Base-by-base conservation (phyloP, 2,329 filamentous ascomycete species). In the Fusarium secorum region DNA sequence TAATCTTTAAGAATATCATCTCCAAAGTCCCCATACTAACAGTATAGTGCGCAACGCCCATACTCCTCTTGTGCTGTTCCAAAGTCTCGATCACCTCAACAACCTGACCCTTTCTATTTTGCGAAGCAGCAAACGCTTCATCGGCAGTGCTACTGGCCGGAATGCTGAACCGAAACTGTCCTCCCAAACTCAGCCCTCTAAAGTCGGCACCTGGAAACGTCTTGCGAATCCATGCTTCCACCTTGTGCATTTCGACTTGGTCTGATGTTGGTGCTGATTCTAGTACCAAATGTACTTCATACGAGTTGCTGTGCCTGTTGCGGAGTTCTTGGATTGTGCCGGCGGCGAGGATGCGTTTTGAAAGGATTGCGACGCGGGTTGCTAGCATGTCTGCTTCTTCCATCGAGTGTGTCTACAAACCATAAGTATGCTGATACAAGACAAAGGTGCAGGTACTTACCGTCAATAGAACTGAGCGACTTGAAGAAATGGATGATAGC, bases 331-430 rank as follows among this genome's bases (percentile, higher is more conserved):
- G 88, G 0, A 89, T 90, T 0, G 89, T 90, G 1, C 93, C 94
- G 14, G 94, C 84, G 0, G 93, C 94, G 15, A 97, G 84, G 93
- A 97, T 95, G 42, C 89, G 86, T 70, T 87, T 86, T 6, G 93
- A 92, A 82, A 97, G 89, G 74, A 97, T 97, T 8, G 93, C 94
- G 4, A 76, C 78, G 11, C 77, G 76, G 11, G 66, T 89, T 0
- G 92, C 91, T 5, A 95, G 83, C 2, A 91, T 91, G 72, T 94
- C 91, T 3, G 92, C 92, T 78, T 95, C 93, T 77, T 95, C 92
- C 91, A 95, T 94, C 15, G 87, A 90, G 77, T 95, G 92, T 0
- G 92, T 95, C 0, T 60, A 13, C 0, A 15, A 1, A 1, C 4
- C 3, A 11, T 57, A 1, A 57, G 54, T 5, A 24, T 4, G 0